Evolutionary conservation across 768 basidiomycete genomes (phyloP), one percentile per base, ranked within the genome.

Genomic region (Russula ochroleuca): DNA sequence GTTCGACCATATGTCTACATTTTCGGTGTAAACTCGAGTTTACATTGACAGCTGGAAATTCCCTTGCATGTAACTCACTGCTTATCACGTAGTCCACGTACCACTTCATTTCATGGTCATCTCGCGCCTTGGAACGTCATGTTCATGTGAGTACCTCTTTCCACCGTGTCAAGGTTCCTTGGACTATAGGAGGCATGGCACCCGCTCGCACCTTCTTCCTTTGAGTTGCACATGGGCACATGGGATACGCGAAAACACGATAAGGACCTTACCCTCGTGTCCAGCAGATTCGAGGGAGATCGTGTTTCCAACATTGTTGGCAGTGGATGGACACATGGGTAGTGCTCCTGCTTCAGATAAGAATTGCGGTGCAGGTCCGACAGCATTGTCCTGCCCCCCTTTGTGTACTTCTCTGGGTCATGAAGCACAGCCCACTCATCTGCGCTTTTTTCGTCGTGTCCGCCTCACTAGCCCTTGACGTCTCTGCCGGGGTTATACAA

Each of bases 21-120:
- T 49, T 49, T 25, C 14, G 21, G 21, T 31, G 49, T 28, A 48
- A 48, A 50, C 49, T 50, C 28, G 49, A 28, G 25, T 31, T 19
- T 8, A 25, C 49, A 7, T 50, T 50, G 49, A 50, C 49, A 50
- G 17, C 48, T n/a, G 48, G 23, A 25, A 49, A 25, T 14, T 49
- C 2, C 23, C 17, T 9, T 10, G 17, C 28, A 15, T 31, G 49
- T 17, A 31, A 50, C 28, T 50, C 28, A 10, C 48, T 49, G 49
- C 49, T 50, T 50, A 45, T 45, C 21, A 49, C 48, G 48, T 25
- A 49, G 21, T 49, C n/a, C n/a, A n/a, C n/a, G n/a, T n/a, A n/a
- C 47, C n/a, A 17, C 48, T 25, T 50, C 49, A 25, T 28, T 25
- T 50, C 15, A 15, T 48, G 47, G 14, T 13, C 14, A 48, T 48